Evolutionary conservation across 139 green algal species (phyloP).

Genomic region (Zygnema cylindricum): DNA sequence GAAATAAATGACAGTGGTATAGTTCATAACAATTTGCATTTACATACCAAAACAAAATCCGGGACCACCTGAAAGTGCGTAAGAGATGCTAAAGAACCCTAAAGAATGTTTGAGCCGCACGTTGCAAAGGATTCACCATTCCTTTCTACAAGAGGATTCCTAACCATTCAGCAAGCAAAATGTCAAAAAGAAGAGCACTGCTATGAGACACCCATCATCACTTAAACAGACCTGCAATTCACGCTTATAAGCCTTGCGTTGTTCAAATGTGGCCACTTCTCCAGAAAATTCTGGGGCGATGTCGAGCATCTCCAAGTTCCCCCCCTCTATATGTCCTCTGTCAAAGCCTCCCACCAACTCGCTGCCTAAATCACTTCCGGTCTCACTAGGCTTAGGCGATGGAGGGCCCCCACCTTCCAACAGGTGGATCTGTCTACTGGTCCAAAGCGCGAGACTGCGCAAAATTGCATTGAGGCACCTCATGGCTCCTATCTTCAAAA

Average conservation of each 20-base stretch:
- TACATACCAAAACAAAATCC: no score
- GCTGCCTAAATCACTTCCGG: background rate
- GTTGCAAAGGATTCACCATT: no score
- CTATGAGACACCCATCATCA: no score
- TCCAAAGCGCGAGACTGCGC: background rate
- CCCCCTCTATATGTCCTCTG: background rate
- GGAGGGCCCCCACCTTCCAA: background rate
- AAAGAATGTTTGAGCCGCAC: no score
- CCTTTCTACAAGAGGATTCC: no score
- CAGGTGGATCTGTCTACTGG: background rate
- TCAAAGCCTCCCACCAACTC: background rate
- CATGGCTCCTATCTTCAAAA: background rate
- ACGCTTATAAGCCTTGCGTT: constrained; percentile 2
- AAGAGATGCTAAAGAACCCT: no score
- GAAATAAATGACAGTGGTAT: no score
- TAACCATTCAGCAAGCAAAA: no score
- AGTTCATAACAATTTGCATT: no score
- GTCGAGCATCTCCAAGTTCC: background rate
- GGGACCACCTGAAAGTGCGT: no score
- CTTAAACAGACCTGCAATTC: constrained; percentile 23
- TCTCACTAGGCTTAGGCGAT: background rate
- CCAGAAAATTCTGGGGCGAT: background rate
- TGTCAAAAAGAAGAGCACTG: no score
- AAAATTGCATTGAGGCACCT: background rate
- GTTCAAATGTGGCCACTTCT: constrained; percentile 24